Base-by-base conservation (phyloP, 2,329 filamentous ascomycete genomes). In the Fusarium austroafricanum region DNA sequence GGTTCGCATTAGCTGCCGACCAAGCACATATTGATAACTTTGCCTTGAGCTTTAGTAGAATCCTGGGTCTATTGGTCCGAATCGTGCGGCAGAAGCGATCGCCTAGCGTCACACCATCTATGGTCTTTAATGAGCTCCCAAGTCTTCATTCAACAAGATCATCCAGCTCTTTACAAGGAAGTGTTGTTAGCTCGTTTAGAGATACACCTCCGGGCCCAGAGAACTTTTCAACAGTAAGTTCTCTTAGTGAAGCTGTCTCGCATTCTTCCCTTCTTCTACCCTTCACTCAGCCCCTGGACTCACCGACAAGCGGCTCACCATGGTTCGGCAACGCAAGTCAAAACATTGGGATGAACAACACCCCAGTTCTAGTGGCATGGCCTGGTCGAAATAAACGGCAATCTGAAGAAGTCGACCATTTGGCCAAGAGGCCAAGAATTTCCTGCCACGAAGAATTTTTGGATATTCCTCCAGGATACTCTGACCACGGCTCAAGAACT, bases 61-160 rank as follows among this genome's bases (percentile, higher is more conserved):
- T 61, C 1, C 38, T 74, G 8, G 58, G 62, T 20, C 53, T 59
- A 1, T 52, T 74, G 6, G 29, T 69, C 21, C 68, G 57, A 14
- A 37, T 73, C 10, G 44, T 70, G 12, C 71, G 65, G n/a, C 72
- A 70, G 15, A 73, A 45, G 18, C 51, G 50, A 17, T 70, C 26
- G 12, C 62, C 65, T 17, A 31, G 14, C 10, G 49, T 7, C 11
- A 73, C 72, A 23, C 68, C 72, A 3, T 67, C 65, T 4, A 65
- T 71, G 31, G 60, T 65, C n/a, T 73, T 67, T 26, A 72, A 74
- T 20, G 71, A 74, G 31, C 33, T 72, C 5, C 68, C 72, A 5
- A 72, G 70, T 45, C 60, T 68, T 15, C 67, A 64, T 52, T 73
- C 71, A 26, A 62, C 56, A 38, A 54, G 49, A 26, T 74, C 71